Percentiles rank a stretch among this genome's conserved stretches.
phyloP scores from a whole-genome alignment of 2,329 filamentous ascomycete genomes.

The Parascedosporium putredinis region DNA sequence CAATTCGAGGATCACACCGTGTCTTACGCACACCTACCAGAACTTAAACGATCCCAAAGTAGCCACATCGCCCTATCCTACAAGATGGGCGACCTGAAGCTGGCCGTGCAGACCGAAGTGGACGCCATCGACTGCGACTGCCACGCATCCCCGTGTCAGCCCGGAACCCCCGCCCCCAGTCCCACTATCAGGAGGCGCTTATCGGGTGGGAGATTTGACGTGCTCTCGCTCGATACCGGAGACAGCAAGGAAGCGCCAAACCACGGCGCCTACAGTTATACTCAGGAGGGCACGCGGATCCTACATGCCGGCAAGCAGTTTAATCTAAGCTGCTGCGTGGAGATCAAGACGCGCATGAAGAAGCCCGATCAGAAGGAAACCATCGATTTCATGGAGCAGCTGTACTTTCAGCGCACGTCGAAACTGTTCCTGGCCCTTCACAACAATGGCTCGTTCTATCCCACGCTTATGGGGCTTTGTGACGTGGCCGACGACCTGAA shows the following conservation, averaged over 20 bases:
- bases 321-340: neutral
- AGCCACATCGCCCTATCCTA: constrained; percentile 1
- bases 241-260: neutral
- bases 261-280: neutral
- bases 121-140: constrained; percentile 1
- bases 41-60: neutral
- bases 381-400: neutral
- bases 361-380: neutral
- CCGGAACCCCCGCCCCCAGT: too few relatives aligned
- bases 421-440: neutral
- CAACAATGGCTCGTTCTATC: neutral
- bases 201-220: constrained; percentile 4
- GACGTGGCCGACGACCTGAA: neutral
- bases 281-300: neutral
- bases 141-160: too few relatives aligned
- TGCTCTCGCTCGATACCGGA: neutral
- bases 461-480: neutral
- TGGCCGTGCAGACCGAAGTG: constrained; percentile 1
- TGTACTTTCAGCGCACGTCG: constrained; percentile 5
- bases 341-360: constrained; percentile 5
- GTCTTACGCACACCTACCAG: neutral
- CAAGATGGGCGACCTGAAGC: neutral
- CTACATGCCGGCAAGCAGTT: neutral
- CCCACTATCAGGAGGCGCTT: too few relatives aligned
- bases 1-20: constrained; percentile 4